Evolutionary conservation across 2,329 filamentous ascomycete species (phyloP), one percentile per base, ranked within the genome.

Genomic region (Colletotrichum brevisporum): DNA sequence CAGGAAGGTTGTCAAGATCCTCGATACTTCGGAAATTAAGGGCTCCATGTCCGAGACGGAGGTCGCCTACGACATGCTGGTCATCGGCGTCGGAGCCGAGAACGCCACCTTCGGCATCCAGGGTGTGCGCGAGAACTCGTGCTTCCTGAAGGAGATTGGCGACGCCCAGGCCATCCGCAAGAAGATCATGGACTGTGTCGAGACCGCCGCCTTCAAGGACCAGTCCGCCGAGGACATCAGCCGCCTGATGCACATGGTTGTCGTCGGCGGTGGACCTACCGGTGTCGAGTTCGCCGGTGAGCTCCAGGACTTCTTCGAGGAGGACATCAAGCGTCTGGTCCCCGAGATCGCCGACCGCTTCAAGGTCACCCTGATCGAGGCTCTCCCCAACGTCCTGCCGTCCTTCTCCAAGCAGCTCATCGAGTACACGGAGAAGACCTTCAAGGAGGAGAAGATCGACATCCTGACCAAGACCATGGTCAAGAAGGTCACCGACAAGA

Each of bases 381-480:
- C 96, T 71, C 90, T 99, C 41, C 96, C 96, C 76, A 98, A 97
- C 81, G 95, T 97, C 60, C 89, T 99, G 73, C 96, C 96, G 76
- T 97, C 95, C 88, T 99, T 99, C 88, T 97, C 94, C 81, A 98
- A 98, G 89, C 94, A 97, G 83, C 88, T 99, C 78, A 98, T 99
- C 78, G 96, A 99, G 78, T 99, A 99, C 88, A 99, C 96, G 75
- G 96, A 99, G 85, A 95, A 95, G 83, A 98, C 95, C 54, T 97
- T 99, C 86, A 96, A 97, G 84, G 96, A 99, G 86, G 96, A 99
- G 84, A 95, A 94, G 79, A 99, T 99, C 79, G 91, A 94, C 75
- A 97, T 99, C 84, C 92, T 94, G 83, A 97, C 96, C 76, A 98
- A 98, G 90, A 98, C 96, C 74, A 97, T 97, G 91, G 96, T 99